Evolutionary conservation across 2,329 filamentous ascomycete species (phyloP), one percentile per base, ranked within the genome.

Genomic region (Penicillium occitanis): DNA sequence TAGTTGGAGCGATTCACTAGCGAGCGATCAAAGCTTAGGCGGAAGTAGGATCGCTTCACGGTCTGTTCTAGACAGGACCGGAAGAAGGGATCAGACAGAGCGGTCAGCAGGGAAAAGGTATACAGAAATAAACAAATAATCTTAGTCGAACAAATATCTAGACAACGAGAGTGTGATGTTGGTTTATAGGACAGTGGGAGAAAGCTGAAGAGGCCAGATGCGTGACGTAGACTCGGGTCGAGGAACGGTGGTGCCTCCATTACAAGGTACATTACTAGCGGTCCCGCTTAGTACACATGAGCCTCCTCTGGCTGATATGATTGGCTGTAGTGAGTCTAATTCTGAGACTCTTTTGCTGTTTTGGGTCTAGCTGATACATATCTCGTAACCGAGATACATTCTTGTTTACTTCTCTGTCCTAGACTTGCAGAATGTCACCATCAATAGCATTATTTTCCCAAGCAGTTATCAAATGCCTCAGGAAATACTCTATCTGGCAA

Each of bases 51-150:
- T 33, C 25, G 58, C 10, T 53, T 61, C 44, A 40, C 61, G 48
- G 61, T 62, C 60, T 51, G 60, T 37, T 48, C 19, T 25, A 28
- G 28, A 62, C 60, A 62, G 46, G 50, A 62, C 60, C 60, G 60
- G 30, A 63, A 30, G 11, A 37, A 37, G 33, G 11, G 30, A 14
- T 22, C 33, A 3, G 53, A 57, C 2, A 33, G 14, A 55, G 48
- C 30, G 51, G 5, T 37, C 51, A 35, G 33, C 19, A 22, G n/a
- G 11, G 17, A 19, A 19, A n/a, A 17, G 11, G 11, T 22, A 37
- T 14, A 8, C 3, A 57, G 17, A 8, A 22, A 14, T 17, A 57
- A 33, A 37, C 19, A 40, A 57, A 57, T 57, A 40, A 13, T 35
- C 11, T 14, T 7, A 3, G 22, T 5, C 8, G 51, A 37, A 3